Evolutionary conservation across 2,329 filamentous ascomycete genomes (phyloP).

Genomic region (Talaromyces marneffei): DNA sequence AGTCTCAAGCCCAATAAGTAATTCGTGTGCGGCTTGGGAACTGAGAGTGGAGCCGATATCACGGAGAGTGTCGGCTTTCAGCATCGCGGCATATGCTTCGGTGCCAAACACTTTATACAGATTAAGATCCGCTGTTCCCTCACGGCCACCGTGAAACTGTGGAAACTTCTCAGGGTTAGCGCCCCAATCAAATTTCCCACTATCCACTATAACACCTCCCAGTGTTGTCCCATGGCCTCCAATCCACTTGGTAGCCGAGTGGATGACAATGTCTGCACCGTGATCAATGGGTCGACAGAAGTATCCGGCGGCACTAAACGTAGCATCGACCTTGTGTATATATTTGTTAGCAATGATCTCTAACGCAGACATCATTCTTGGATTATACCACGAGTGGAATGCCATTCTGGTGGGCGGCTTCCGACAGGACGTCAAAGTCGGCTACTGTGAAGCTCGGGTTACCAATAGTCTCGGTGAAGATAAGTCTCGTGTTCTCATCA

Average conservation of each 20-base stretch:
- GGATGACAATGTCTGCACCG: constrained; percentile 81
- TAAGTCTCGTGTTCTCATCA: constrained; percentile 79
- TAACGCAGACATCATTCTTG: too few relatives aligned
- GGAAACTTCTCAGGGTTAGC: constrained; percentile 40
- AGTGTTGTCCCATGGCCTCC: constrained; percentile 85
- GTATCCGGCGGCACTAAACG: constrained; percentile 81
- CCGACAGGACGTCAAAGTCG: constrained; percentile 73
- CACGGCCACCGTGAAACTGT: too few relatives aligned
- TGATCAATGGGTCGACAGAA: constrained; percentile 75
- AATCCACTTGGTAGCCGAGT: constrained; percentile 90
- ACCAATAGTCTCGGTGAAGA: constrained; percentile 81
- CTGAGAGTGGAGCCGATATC: constrained; percentile 73
- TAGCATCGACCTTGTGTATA: constrained; percentile 58
- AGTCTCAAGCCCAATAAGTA: constrained; percentile 63
- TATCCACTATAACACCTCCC: constrained; percentile 72
- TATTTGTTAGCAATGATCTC: too few relatives aligned
- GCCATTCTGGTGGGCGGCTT: constrained; percentile 62
- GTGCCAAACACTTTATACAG: constrained; percentile 80
- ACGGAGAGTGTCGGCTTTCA: constrained; percentile 75
- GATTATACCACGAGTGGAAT: constrained; percentile 51
- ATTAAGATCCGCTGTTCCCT: too few relatives aligned
- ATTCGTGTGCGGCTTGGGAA: constrained; percentile 73
- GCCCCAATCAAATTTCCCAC: constrained; percentile 82
- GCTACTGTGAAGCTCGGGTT: constrained; percentile 86
- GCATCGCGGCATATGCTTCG: constrained; percentile 70